Percentiles rank a stretch among this genome's conserved stretches.
phyloP scores from a whole-genome alignment of 768 basidiomycete genomes.

The Phaffia australis region DNA sequence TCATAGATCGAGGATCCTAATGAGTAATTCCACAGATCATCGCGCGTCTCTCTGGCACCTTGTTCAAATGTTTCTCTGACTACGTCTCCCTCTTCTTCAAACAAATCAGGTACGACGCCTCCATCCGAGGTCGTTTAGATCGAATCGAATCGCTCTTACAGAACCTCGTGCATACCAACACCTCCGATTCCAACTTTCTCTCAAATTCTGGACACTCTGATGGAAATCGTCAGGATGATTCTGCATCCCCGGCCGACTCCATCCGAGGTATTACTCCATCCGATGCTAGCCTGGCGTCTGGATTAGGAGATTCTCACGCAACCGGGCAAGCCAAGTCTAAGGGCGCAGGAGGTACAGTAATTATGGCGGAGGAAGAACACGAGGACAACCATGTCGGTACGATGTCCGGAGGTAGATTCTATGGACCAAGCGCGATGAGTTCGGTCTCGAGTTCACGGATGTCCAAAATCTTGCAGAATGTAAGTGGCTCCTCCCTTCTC shows the following conservation, averaged over 20 bases:
- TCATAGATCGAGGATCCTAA: conserved; percentile 16
- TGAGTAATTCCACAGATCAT: neutral
- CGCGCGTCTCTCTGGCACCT: neutral
- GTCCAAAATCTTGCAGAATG: conserved; percentile 21
- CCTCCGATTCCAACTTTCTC: neutral
- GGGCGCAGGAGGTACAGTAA: conserved; percentile 2
- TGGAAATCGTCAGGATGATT: neutral
- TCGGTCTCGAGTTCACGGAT: conserved; percentile 13
- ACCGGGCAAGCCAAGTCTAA: neutral
- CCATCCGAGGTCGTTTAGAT: conserved; percentile 36
- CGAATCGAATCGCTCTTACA: conserved; percentile 36
- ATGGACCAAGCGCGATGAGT: conserved; percentile 21
- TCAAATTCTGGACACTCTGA: neutral
- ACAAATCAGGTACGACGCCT: conserved; percentile 31
- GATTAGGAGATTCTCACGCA: neutral
- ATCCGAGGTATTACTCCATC: neutral
- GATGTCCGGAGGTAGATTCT: conserved; percentile 24
- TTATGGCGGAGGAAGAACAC: conserved; percentile 1
- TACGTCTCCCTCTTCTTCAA: neutral
- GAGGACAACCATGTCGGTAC: conserved; percentile 13
- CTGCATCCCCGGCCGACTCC: neutral
- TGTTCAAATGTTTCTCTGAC: neutral
- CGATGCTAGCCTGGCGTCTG: neutral
- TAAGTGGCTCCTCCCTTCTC: neutral
- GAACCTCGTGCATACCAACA: conserved; percentile 30